Percentiles rank a stretch among this genome's conserved stretches.
phyloP scores from a whole-genome alignment of 805 yeast genomes.

The Lipomyces orientalis region DNA sequence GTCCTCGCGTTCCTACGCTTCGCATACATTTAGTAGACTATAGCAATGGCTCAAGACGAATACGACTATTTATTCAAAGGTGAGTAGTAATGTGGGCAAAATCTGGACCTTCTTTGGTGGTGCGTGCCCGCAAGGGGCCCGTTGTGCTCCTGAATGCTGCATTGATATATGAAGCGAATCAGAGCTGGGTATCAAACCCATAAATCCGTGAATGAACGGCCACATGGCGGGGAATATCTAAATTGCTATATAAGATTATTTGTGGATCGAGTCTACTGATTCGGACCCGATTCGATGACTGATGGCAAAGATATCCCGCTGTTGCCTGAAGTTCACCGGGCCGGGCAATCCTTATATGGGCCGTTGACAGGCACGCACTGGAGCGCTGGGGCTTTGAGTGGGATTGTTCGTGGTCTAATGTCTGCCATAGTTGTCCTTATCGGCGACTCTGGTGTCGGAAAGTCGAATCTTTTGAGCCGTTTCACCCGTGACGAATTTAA shows the following conservation, averaged over 20 bases:
- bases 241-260: not conserved
- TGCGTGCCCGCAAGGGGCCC: not conserved
- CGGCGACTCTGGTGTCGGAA: conserved; percentile 98
- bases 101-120: not conserved
- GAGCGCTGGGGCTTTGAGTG: not conserved
- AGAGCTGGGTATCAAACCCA: not conserved
- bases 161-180: not conserved
- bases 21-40: not conserved
- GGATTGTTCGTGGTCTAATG: conserved; percentile 8
- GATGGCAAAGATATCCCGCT: not conserved
- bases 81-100: conserved; percentile 32
- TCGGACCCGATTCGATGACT: not conserved
- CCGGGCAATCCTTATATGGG: not conserved
- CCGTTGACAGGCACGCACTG: not conserved
- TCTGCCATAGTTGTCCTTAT: conserved; percentile 74
- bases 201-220: not conserved
- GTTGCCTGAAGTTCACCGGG: not conserved
- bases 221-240: not conserved
- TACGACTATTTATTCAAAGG: conserved; percentile 89
- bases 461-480: conserved; percentile 88
- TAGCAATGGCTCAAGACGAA: conserved; percentile 57
- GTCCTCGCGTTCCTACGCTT: not conserved
- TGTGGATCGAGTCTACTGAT: not conserved
- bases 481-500: conserved; percentile 96
- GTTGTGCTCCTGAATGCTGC: not conserved